Evolutionary conservation across 495 filamentous ascomycete genomes (phyloP), one percentile per base, ranked within the genome.

Genomic region (Penicillium turbatum): DNA sequence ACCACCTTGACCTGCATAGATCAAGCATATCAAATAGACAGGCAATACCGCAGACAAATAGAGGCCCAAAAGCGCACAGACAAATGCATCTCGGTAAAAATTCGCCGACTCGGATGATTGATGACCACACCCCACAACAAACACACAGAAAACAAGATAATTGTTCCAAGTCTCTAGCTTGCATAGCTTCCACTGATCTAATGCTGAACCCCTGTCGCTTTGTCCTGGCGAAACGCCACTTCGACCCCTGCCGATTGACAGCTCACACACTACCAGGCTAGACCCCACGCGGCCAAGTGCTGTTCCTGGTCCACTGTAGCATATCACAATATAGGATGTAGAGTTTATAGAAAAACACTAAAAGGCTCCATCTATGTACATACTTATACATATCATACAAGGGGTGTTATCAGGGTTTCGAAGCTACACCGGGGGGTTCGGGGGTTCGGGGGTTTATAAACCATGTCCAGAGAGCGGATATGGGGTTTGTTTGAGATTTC

Each of bases 381-480:
- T 24, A 24, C 21, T 0, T 15, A n/a, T 50, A 40, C 37, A 51
- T 8, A 42, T 34, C 49, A 51, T 43, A 34, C 49, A 51, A 51
- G 49, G 49, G 49, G 7, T 35, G 12, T 36, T 12, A 29, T 38
- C 30, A 32, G 17, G 38, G 4, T 35, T 32, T n/a, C 3, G 24
- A 7, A n/a, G 48, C 13, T 16, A 24, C 4, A 24, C 4, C 21
- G 21, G 21, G 21, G 6, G 12, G 17, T 27, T n/a, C 21, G 8
- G 16, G 19, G 46, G 15, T 10, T 29, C 7, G 17, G 9, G 6
- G 17, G 13, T 12, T 26, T 51, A 42, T 51, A 51, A 43, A 43
- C 19, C 6, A 10, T 34, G 19, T 1, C 9, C 7, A 16, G 2
- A 16, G 38, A 44, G 26, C 27, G n/a, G 11, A 1, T 3, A 9